Percentiles rank a stretch among this genome's conserved stretches.
Conservation (phyloP, 2,329 filamentous ascomycete species). For the Claviceps africana region DNA sequence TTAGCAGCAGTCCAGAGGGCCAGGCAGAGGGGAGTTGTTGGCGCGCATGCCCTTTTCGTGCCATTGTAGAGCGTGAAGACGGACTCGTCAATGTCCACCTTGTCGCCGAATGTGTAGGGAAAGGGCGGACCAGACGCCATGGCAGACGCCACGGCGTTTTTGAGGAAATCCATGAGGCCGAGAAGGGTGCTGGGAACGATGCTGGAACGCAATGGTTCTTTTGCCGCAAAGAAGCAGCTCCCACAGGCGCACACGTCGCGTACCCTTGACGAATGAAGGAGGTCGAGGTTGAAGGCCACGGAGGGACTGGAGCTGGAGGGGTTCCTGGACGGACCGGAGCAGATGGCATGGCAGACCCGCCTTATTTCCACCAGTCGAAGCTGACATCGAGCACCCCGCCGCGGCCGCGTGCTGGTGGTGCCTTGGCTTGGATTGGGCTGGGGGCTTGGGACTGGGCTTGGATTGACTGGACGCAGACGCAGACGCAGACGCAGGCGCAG, state of each 20-base stretch:
- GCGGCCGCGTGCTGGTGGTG: too few species aligned
- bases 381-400: neutral
- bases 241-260: neutral
- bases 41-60: constrained; percentile 55
- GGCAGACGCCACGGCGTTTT: constrained; percentile 90
- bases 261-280: neutral
- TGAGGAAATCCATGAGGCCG: constrained; percentile 78
- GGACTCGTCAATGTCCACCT: constrained; percentile 80
- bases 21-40: neutral
- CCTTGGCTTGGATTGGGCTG: too few species aligned
- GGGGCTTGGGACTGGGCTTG: too few species aligned
- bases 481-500: too few species aligned
- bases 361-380: too few species aligned
- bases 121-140: constrained; percentile 92
- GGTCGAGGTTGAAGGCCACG: too few species aligned
- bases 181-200: neutral
- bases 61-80: constrained; percentile 96
- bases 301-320: too few species aligned
- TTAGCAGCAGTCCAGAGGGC: neutral
- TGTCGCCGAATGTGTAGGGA: constrained; percentile 83
- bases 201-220: neutral
- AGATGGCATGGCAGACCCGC: too few species aligned
- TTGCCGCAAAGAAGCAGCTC: neutral
- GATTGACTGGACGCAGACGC: too few species aligned
- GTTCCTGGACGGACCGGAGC: too few species aligned